Evolutionary conservation across 495 filamentous ascomycete species (phyloP).

Genomic region (Hypoxylon perforatum): DNA sequence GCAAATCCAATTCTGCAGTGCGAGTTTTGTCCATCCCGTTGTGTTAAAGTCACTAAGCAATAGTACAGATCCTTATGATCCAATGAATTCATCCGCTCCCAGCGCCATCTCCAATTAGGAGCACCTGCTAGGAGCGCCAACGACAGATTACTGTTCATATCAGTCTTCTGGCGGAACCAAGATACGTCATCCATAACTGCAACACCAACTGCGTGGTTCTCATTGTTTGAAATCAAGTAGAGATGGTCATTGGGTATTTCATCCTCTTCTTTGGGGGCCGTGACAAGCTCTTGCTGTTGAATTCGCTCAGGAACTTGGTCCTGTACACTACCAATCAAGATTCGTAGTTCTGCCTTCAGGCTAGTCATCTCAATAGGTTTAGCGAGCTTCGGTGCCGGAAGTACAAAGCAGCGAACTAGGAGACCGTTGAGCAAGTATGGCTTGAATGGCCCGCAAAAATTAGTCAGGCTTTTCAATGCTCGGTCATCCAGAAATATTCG

Average conservation of each 20-base stretch:
- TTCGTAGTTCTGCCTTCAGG: not conserved
- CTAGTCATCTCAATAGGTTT: not conserved
- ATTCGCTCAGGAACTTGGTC: too few species aligned
- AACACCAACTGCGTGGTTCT: not conserved
- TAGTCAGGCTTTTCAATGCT: not conserved
- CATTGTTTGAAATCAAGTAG: not conserved
- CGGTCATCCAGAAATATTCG: not conserved
- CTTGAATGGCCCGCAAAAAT: not conserved
- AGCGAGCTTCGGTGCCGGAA: not conserved
- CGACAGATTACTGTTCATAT: not conserved
- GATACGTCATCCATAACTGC: not conserved
- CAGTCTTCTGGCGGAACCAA: not conserved
- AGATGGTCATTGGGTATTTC: not conserved
- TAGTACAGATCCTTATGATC: too few species aligned
- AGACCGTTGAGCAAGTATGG: not conserved
- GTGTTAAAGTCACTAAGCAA: too few species aligned
- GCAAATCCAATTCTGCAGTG: too few species aligned
- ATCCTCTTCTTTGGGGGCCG: not conserved
- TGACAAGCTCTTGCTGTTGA: too few species aligned
- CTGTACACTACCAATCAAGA: too few species aligned
- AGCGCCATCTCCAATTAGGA: too few species aligned
- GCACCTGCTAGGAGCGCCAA: not conserved
- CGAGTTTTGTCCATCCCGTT: too few species aligned
- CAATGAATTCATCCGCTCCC: too few species aligned
- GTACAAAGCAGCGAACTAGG: not conserved